These are phyloP conservation scores for Nidula microcarpa DNA, from an alignment of 768 basidiomycete species.

Conservation along the genomic window DNA sequence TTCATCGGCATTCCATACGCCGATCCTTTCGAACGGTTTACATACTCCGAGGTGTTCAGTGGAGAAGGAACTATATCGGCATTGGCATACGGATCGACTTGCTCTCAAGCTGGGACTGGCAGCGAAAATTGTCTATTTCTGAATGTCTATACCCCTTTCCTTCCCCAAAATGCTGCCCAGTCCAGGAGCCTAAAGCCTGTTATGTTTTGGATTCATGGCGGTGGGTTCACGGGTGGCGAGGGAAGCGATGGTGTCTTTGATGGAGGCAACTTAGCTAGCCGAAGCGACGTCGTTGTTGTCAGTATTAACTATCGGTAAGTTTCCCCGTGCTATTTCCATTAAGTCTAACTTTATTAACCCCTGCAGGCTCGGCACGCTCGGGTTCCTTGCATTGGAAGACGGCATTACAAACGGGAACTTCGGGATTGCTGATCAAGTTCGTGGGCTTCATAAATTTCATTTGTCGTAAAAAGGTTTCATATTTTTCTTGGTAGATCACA, in stretches of 20 bases:
- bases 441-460: slow-evolving; percentile 7
- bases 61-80: slow-evolving; percentile 21
- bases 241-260: slow-evolving; percentile 37
- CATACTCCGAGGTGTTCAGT: slow-evolving; percentile 31
- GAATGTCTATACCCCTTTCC: slow-evolving; percentile 40
- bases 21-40: slow-evolving; percentile 37
- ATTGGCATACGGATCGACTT: slow-evolving; percentile 24
- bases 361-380: slow-evolving; percentile 32
- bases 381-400: slow-evolving; percentile 39
- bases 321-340: slow-evolving; percentile 23
- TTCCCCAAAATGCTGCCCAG: slow-evolving; percentile 14
- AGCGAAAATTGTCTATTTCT: slow-evolving; percentile 45
- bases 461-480: not conserved
- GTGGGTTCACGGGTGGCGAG: slow-evolving; percentile 38
- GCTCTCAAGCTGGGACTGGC: slow-evolving; percentile 22
- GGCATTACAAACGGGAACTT: slow-evolving; percentile 43
- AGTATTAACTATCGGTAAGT: slow-evolving; percentile 39
- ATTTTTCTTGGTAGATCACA: slow-evolving; percentile 16
- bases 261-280: slow-evolving; percentile 39
- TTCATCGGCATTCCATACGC: slow-evolving; percentile 53
- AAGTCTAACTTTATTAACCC: slow-evolving; percentile 19
- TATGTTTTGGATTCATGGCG: slow-evolving; percentile 52
- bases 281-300: slow-evolving; percentile 34
- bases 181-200: slow-evolving; percentile 31
- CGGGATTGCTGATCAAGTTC: slow-evolving; percentile 40